Evolutionary conservation across 306 rosid species (phyloP).

Genomic region (Trifolium dubium): DNA sequence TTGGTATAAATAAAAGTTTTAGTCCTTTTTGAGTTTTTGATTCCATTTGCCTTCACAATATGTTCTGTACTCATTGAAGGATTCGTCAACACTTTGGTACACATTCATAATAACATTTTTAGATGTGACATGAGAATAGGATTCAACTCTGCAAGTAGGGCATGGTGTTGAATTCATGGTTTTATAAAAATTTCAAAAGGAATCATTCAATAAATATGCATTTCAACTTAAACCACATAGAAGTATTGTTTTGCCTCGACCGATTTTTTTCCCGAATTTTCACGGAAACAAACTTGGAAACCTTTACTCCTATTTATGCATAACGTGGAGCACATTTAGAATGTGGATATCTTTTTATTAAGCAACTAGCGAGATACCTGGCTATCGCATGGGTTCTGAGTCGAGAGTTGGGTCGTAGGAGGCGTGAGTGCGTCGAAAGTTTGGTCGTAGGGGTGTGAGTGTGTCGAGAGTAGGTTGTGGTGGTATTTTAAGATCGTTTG

Average conservation of each 20-base stretch:
- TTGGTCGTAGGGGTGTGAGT: too few relatives aligned
- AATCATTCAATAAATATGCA: slow-evolving; percentile 20
- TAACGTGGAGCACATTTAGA: too few relatives aligned
- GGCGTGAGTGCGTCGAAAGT: too few relatives aligned
- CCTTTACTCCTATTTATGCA: too few relatives aligned
- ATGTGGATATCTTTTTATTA: too few relatives aligned
- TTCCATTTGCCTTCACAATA: not conserved
- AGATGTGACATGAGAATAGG: slow-evolving; percentile 31
- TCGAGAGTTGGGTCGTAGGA: too few relatives aligned
- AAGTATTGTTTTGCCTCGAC: not conserved
- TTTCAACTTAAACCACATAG: not conserved
- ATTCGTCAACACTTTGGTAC: not conserved
- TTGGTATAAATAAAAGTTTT: not conserved
- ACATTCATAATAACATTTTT: not conserved
- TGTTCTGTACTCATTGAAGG: not conserved
- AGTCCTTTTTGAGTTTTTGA: not conserved
- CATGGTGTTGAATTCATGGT: slow-evolving; percentile 49
- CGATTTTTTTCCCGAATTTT: too few relatives aligned
- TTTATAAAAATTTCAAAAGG: slow-evolving; percentile 15
- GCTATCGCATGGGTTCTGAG: too few relatives aligned
- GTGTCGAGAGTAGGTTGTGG: too few relatives aligned
- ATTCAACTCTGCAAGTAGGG: slow-evolving; percentile 26
- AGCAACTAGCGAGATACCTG: too few relatives aligned
- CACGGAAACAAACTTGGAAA: too few relatives aligned
- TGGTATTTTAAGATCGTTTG: too few relatives aligned